Conservation (phyloP, 1,139 yeast genomes). For the Hemisphaericaspora lyxosophila region DNA sequence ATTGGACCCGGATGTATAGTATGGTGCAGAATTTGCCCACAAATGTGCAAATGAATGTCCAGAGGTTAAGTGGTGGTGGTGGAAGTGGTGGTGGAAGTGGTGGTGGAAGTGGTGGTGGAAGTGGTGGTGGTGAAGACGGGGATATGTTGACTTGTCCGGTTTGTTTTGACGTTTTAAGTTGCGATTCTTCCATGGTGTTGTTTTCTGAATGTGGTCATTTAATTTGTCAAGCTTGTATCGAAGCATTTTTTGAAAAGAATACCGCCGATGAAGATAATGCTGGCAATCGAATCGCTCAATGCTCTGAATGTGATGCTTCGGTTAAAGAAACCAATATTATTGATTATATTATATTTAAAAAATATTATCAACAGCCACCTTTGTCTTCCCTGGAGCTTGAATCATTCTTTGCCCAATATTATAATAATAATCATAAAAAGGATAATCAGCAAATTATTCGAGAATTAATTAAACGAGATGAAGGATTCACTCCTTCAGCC, state of each 20-base stretch:
- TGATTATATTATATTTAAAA: slow-evolving; percentile 53
- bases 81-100: neutral
- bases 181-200: slow-evolving; percentile 44
- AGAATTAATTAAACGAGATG: slow-evolving; percentile 29
- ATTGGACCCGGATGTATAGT: slow-evolving; percentile 26
- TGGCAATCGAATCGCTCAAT: slow-evolving; percentile 46
- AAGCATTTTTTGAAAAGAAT: slow-evolving; percentile 47
- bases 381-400: slow-evolving; percentile 7
- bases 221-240: slow-evolving; percentile 63
- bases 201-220: slow-evolving; percentile 69
- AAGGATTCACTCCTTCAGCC: slow-evolving; percentile 48
- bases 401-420: slow-evolving; percentile 10
- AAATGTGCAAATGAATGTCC: slow-evolving; percentile 3
- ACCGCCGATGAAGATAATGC: slow-evolving; percentile 33
- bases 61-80: neutral
- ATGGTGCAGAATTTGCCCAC: slow-evolving; percentile 7
- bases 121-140: slow-evolving; percentile 15
- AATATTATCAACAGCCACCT: slow-evolving; percentile 36
- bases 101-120: slow-evolving; percentile 5
- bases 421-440: slow-evolving; percentile 6
- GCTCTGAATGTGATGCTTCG: slow-evolving; percentile 47
- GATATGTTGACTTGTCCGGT: slow-evolving; percentile 58
- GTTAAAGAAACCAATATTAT: slow-evolving; percentile 46
- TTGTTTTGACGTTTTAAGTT: slow-evolving; percentile 62
- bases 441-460: slow-evolving; percentile 21